Percentiles rank a stretch among this genome's conserved stretches.
Conservation (phyloP, 2,329 filamentous ascomycete species). For the Uncinocarpus reesii region DNA sequence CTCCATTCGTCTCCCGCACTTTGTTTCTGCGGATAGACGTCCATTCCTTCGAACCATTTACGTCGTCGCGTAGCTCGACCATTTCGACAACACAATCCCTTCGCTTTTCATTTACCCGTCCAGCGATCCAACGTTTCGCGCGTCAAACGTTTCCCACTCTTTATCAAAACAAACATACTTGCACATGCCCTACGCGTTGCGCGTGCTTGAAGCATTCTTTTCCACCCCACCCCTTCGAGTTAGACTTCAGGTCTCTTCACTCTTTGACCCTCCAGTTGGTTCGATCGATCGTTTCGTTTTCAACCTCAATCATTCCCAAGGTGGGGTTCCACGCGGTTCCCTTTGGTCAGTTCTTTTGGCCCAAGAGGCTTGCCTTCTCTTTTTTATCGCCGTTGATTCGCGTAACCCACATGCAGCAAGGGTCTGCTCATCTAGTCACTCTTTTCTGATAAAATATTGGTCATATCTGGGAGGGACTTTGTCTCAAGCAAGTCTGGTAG, state of each 20-base stretch:
- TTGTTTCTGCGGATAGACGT: constrained; percentile 15
- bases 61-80: constrained; percentile 11
- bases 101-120: not conserved
- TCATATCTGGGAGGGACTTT: not conserved
- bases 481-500: constrained; percentile 4
- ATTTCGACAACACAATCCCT: constrained; percentile 5
- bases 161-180: constrained; percentile 5
- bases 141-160: constrained; percentile 9
- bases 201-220: constrained; percentile 9
- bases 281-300: not conserved
- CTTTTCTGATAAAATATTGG: not conserved
- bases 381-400: constrained; percentile 3
- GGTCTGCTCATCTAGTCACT: not conserved
- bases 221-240: not conserved
- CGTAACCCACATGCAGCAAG: not conserved
- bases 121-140: constrained; percentile 10
- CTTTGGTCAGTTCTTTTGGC: not conserved
- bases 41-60: constrained; percentile 16
- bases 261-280: not conserved
- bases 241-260: constrained; percentile 1
- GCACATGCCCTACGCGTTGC: not conserved
- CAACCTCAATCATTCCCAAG: not conserved
- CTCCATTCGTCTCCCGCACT: constrained; percentile 6
- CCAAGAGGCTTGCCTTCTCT: constrained; percentile 5
- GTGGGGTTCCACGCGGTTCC: not conserved